Conservation (phyloP, 805 yeast species). For the Ogataea chonburiensis region DNA sequence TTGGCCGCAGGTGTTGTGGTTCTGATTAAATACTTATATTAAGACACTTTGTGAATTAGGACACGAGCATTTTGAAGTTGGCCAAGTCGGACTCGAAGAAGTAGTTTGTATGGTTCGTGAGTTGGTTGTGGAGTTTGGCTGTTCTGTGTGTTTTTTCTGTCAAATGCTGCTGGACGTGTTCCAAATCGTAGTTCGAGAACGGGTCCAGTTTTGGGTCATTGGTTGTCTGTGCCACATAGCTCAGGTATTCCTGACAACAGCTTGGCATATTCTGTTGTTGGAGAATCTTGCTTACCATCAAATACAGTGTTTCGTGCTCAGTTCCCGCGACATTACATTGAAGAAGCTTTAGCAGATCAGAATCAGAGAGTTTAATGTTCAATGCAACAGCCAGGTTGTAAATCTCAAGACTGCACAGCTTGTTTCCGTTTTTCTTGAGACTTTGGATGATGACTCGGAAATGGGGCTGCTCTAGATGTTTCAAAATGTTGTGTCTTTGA, state of each 20-base stretch:
- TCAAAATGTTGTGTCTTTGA: not conserved
- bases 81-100: slow-evolving; percentile 2
- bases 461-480: slow-evolving; percentile 13
- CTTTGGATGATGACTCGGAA: slow-evolving; percentile 21
- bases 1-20: slow-evolving; percentile 25
- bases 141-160: not conserved
- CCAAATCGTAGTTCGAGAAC: slow-evolving; percentile 6
- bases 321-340: slow-evolving; percentile 25
- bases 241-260: slow-evolving; percentile 7
- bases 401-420: slow-evolving; percentile 20
- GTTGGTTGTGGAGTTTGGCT: not conserved
- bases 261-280: not conserved
- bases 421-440: slow-evolving; percentile 19
- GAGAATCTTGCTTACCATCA: slow-evolving; percentile 16
- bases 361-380: slow-evolving; percentile 10
- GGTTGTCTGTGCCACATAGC: slow-evolving; percentile 8
- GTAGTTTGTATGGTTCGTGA: slow-evolving; percentile 3
- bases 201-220: slow-evolving; percentile 16
- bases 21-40: slow-evolving; percentile 16
- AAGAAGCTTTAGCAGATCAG: slow-evolving; percentile 20
- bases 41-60: not conserved
- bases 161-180: not conserved
- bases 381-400: slow-evolving; percentile 9
- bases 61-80: not conserved
- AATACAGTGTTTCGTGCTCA: slow-evolving; percentile 27